Evolutionary conservation across 352 stramenopile species (phyloP).

Genomic region (Pythium apleroticum): DNA sequence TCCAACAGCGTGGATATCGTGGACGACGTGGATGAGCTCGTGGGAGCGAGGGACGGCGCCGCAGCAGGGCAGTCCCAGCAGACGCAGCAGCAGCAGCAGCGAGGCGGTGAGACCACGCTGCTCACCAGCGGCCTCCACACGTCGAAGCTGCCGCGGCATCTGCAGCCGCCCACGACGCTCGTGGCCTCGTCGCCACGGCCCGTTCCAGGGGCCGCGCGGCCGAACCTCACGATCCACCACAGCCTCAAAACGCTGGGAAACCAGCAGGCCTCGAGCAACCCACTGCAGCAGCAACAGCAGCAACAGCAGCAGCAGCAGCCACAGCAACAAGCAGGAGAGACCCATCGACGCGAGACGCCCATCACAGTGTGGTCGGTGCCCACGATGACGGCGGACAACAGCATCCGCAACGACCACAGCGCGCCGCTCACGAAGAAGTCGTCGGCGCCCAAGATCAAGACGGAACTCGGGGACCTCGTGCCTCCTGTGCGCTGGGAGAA

Average conservation of each 20-base stretch:
- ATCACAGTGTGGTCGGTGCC: slow-evolving; percentile 17
- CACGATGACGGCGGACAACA: slow-evolving; percentile 10
- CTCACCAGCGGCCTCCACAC: slow-evolving; percentile 3
- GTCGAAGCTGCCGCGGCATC: slow-evolving; percentile 1
- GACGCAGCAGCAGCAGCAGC: too few species aligned
- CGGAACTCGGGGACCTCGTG: slow-evolving; percentile 68
- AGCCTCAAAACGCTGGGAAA: slow-evolving; percentile 17
- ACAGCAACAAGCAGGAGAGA: too few species aligned
- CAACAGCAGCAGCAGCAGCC: slow-evolving; percentile 11
- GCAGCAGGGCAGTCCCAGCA: too few species aligned
- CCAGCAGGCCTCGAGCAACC: slow-evolving; percentile 8
- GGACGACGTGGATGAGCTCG: slow-evolving; percentile 27
- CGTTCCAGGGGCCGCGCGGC: slow-evolving; percentile 12
- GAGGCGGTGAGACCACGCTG: neutral
- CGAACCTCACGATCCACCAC: slow-evolving; percentile 14
- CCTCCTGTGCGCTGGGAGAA: slow-evolving; percentile 74
- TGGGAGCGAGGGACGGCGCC: slow-evolving; percentile 2
- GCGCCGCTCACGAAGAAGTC: slow-evolving; percentile 47
- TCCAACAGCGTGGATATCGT: slow-evolving; percentile 26
- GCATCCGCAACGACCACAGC: slow-evolving; percentile 9
- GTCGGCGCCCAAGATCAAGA: slow-evolving; percentile 72
- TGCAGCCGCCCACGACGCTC: slow-evolving; percentile 18
- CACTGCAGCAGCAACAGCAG: slow-evolving; percentile 1
- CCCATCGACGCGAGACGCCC: neutral
- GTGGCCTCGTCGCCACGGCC: slow-evolving; percentile 13